Base-by-base conservation (phyloP, 2,329 filamentous ascomycete genomes). In the Botrytis fragariae region DNA sequence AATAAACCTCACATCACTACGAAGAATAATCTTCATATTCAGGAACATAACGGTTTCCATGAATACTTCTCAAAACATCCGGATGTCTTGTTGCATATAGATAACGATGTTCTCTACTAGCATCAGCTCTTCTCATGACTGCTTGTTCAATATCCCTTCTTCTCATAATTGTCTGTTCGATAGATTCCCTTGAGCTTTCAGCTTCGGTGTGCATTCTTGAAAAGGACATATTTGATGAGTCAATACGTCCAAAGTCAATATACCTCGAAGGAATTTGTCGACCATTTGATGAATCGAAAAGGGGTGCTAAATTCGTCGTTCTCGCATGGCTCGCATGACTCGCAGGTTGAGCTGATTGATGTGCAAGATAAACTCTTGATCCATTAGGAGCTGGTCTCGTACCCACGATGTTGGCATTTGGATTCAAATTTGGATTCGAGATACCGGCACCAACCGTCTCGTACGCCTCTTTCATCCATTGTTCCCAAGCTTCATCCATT, bases 401-500 rank as follows among this genome's bases (percentile, higher is more conserved):
- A 81, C 77, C 76, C 79, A 79, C 77, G 32, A 79, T 76, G 70
- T 80, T 79, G 44, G 80, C 78, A 75, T 78, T 76, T 18, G 80
- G 78, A 22, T 77, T 79, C 32, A 72, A 61, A 18, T 70, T 81
- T 76, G 69, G 80, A 76, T 74, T 84, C 39, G 87, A 79, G 68
- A 85, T 83, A 29, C 85, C 83, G 54, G 90, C 82, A 72, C 87
- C 84, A 74, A 90, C 90, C 9, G 87, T 85, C 78, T 93, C 91
- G 67, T 91, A 87, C 61, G 88, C 90, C 78, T 90, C 89, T 82
- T 93, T 93, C 74, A 93, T 83, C 88, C 90, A 93, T 80, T 92
- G 90, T 81, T 93, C 91, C 90, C 90, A 93, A 77, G 91, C 90
- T 75, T 91, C 90, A 79, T 93, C 91, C 76, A 93, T 85, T 39